These are phyloP conservation scores for Apocynum venetum DNA, from an alignment of 257 asterid genomes.

Conservation along the genomic window DNA sequence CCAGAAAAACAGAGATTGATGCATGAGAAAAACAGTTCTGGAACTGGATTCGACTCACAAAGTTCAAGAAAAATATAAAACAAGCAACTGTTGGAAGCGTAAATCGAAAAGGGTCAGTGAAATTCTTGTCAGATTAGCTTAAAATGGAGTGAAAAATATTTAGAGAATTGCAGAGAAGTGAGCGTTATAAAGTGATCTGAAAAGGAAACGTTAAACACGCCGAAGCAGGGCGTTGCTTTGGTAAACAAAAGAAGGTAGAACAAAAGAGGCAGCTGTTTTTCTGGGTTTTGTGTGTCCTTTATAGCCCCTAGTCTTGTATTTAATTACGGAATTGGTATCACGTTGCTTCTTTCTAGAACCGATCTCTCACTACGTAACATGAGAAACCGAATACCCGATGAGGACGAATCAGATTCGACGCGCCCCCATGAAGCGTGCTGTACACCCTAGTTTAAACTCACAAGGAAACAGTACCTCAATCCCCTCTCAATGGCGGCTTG, in stretches of 20 bases:
- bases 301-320: conserved; percentile 9
- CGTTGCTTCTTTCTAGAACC: not conserved
- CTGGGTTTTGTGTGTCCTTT: not conserved
- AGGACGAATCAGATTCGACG: not conserved
- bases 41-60: conserved; percentile 17
- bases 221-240: not conserved
- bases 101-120: conserved; percentile 20
- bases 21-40: conserved; percentile 8
- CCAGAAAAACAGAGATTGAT: conserved; percentile 5
- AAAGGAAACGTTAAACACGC: conserved; percentile 20
- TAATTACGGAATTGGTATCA: conserved; percentile 9
- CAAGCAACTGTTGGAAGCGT: not conserved
- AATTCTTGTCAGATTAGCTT: conserved; percentile 21
- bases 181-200: conserved; percentile 18
- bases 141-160: conserved; percentile 21
- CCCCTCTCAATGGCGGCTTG: not conserved
- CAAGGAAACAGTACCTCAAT: not conserved
- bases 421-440: not conserved
- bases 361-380: not conserved
- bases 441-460: not conserved
- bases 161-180: not conserved
- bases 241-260: not conserved
- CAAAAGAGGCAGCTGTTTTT: not conserved
- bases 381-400: not conserved
- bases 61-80: conserved; percentile 6